phyloP scores from a whole-genome alignment of 495 filamentous ascomycete species.

The Talaromyces stipitatus region DNA sequence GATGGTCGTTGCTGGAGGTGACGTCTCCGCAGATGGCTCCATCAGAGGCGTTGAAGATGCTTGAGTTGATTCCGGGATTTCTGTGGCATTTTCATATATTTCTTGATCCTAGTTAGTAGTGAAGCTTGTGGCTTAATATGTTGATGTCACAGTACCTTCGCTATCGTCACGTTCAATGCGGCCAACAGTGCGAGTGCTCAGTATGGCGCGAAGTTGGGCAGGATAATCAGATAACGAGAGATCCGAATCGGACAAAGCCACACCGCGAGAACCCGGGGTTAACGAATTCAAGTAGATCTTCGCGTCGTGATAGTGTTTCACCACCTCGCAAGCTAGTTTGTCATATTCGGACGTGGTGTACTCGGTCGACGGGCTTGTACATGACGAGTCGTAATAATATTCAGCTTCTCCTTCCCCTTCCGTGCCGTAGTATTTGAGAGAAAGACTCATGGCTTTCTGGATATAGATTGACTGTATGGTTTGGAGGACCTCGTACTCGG shows the following conservation, averaged over 20 bases:
- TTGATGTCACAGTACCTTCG: neutral
- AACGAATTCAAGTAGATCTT: neutral
- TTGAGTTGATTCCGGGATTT: neutral
- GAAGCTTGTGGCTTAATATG: too few relatives aligned
- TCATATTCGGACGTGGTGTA: neutral
- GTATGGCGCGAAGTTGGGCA: neutral
- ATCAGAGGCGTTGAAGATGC: neutral
- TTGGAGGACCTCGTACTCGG: constrained; percentile 40
- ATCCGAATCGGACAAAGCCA: too few relatives aligned
- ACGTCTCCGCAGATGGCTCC: neutral
- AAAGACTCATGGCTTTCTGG: neutral
- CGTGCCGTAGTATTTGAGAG: neutral
- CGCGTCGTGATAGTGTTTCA: neutral
- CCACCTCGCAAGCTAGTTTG: neutral
- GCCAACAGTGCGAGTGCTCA: neutral
- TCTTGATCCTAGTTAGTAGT: neutral
- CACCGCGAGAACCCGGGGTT: too few relatives aligned
- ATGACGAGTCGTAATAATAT: neutral
- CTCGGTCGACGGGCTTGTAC: constrained; percentile 13
- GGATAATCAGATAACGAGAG: neutral
- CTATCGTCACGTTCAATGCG: neutral
- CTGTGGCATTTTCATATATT: neutral
- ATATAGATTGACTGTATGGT: neutral
- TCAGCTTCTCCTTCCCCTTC: neutral
- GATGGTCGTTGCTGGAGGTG: neutral